A percentile compares a stretch with the other conserved stretches of the same genome.
phyloP scores from a whole-genome alignment of 1,284 basidiomycete genomes.

The Ceratobasidium sp. region DNA sequence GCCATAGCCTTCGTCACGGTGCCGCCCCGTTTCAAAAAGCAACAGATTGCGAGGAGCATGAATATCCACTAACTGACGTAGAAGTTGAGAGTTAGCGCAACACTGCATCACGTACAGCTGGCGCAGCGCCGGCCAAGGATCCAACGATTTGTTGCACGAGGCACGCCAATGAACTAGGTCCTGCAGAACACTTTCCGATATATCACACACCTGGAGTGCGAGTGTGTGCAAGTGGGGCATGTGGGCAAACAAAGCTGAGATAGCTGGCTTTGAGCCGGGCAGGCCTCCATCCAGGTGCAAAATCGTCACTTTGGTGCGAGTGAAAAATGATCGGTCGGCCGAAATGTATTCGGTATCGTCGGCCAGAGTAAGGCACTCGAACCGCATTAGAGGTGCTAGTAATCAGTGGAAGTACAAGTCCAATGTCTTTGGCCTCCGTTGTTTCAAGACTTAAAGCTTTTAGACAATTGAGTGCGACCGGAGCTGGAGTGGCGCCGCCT shows the following conservation, averaged over 20 bases:
- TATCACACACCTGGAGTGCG: neutral
- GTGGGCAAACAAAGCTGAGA: neutral
- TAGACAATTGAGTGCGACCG: neutral
- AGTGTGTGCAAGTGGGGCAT: neutral
- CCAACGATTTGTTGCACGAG: neutral
- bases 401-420: neutral
- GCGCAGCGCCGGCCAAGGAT: neutral
- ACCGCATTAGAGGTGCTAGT: neutral
- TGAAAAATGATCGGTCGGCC: neutral
- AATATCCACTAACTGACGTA: neutral
- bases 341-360: neutral
- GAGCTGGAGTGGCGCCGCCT: neutral
- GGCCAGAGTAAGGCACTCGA: neutral
- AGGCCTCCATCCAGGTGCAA: too few relatives aligned
- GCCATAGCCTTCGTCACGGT: too few relatives aligned
- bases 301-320: neutral
- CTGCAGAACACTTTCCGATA: neutral
- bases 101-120: neutral
- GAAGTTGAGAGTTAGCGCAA: neutral
- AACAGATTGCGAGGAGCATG: neutral
- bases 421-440: neutral
- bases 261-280: neutral
- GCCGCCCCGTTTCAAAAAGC: neutral
- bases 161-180: neutral
- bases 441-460: neutral